These are phyloP conservation scores for Ceratocystis cubensis DNA, from an alignment of 2,329 filamentous ascomycete genomes.

Conservation along the genomic window DNA sequence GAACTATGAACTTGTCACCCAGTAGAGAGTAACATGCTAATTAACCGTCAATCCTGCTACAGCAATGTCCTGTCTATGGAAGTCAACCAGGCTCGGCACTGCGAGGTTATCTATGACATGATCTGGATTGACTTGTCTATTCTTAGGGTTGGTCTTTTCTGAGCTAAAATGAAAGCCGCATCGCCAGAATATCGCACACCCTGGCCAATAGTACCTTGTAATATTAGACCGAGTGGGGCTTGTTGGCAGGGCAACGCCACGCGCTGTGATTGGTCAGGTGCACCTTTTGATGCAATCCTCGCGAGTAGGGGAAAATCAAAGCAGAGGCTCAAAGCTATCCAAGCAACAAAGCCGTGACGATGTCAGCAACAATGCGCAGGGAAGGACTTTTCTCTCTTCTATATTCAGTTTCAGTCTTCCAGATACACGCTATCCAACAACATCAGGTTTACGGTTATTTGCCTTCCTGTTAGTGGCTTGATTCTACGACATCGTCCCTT, in stretches of 20 bases:
- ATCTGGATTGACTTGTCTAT: too few relatives aligned
- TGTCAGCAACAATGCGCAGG: neutral
- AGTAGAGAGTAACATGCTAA: too few relatives aligned
- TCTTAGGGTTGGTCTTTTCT: neutral
- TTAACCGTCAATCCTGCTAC: too few relatives aligned
- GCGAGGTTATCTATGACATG: too few relatives aligned
- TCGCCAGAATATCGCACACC: neutral
- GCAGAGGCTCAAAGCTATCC: neutral
- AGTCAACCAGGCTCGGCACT: too few relatives aligned
- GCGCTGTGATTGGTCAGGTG: constrained; percentile 14
- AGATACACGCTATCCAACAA: neutral
- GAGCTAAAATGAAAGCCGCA: neutral
- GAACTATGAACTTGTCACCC: neutral
- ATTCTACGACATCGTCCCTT: neutral
- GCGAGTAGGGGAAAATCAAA: neutral
- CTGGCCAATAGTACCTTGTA: too few relatives aligned
- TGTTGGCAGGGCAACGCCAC: constrained; percentile 17
- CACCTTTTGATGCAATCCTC: neutral
- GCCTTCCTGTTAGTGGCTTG: neutral
- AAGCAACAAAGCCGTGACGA: neutral
- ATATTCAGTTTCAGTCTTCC: neutral
- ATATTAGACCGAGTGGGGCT: neutral
- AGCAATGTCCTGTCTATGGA: too few relatives aligned
- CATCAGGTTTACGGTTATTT: neutral
- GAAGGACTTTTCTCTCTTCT: neutral